Evolutionary conservation across 1,284 basidiomycete species (phyloP).

Genomic region (Termitomyces sp.): DNA sequence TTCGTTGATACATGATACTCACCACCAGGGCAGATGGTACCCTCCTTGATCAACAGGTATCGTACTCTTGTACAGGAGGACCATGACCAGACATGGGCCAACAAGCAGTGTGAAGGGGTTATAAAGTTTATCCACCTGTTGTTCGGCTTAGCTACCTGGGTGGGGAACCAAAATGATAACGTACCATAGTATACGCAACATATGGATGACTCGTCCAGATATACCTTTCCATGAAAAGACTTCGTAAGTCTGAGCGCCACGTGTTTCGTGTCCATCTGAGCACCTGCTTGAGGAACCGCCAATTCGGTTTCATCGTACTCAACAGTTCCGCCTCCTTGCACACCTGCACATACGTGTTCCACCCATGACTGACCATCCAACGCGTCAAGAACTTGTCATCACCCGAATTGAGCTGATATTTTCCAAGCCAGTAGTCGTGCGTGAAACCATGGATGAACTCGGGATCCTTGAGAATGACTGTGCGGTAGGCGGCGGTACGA

Average conservation of each 20-base stretch:
- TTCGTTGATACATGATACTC: slow-evolving; percentile 22
- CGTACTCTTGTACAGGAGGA: slow-evolving; percentile 76
- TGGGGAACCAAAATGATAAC: slow-evolving; percentile 14
- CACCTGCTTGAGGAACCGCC: slow-evolving; percentile 91
- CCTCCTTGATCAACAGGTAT: slow-evolving; percentile 65
- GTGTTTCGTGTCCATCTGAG: slow-evolving; percentile 91
- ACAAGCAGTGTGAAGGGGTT: slow-evolving; percentile 86
- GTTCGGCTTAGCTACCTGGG: slow-evolving; percentile 1
- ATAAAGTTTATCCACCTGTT: slow-evolving; percentile 82
- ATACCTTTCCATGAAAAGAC: slow-evolving; percentile 82
- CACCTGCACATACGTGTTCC: slow-evolving; percentile 89
- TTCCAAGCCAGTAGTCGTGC: slow-evolving; percentile 88
- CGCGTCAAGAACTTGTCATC: slow-evolving; percentile 95
- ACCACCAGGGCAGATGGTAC: slow-evolving; percentile 90
- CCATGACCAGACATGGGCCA: slow-evolving; percentile 74
- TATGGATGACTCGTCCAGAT: slow-evolving; percentile 89
- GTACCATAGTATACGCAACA: slow-evolving; percentile 85
- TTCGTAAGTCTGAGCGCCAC: slow-evolving; percentile 85
- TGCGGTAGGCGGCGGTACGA: slow-evolving; percentile 87
- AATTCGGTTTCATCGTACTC: slow-evolving; percentile 94
- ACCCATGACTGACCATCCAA: slow-evolving; percentile 93
- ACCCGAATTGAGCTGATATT: slow-evolving; percentile 89
- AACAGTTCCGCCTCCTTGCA: slow-evolving; percentile 87
- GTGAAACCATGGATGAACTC: slow-evolving; percentile 90
- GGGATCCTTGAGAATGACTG: slow-evolving; percentile 89